Evolutionary conservation across 176 grass and related monocot genomes (phyloP), one percentile per base, ranked within the genome.

Genomic region (Cymbopogon citratus): DNA sequence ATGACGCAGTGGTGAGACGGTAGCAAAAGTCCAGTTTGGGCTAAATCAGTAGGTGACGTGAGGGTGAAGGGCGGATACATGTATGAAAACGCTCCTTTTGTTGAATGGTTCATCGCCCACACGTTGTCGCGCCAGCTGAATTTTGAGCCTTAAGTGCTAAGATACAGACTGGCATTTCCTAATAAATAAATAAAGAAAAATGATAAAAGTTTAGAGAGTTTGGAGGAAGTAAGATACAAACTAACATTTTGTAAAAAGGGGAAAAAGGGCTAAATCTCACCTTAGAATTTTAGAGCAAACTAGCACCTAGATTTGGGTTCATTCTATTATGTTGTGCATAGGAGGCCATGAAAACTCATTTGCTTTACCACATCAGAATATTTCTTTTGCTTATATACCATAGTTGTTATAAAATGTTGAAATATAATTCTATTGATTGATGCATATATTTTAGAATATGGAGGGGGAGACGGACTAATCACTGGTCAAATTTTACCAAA

Each of bases 61-160:
- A 79, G 11, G 11, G 27, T 36, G 43, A 67, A n/a, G n/a, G n/a
- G n/a, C 67, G 19, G 43, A 3, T 15, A 25, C 12, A 63, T 3
- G 61, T 29, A 34, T 9, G 41, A 33, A 67, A 66, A 51, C 31
- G 21, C n/a, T 80, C 33, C n/a, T 56, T 26, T 56, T 49, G 44
- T 80, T 69, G 63, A 80, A 80, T 67, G n/a, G 19, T 67, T 67
- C 77, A 25, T 67, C 3, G 28, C 43, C 66, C 40, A 5, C 41
- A n/a, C n/a, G n/a, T n/a, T n/a, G 61, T 63, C 9, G 9, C 9
- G 16, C 57, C 14, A 7, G 36, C 39, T 12, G 71, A 13, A 3
- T 26, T 12, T 2, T 4, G 1, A 59, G 12, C 21, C 34, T 38
- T 23, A 16, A 27, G 12, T 44, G 23, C 38, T 23, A 40, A 69